Conservation (phyloP, 768 basidiomycete species). For the Podaxis sp. region DNA sequence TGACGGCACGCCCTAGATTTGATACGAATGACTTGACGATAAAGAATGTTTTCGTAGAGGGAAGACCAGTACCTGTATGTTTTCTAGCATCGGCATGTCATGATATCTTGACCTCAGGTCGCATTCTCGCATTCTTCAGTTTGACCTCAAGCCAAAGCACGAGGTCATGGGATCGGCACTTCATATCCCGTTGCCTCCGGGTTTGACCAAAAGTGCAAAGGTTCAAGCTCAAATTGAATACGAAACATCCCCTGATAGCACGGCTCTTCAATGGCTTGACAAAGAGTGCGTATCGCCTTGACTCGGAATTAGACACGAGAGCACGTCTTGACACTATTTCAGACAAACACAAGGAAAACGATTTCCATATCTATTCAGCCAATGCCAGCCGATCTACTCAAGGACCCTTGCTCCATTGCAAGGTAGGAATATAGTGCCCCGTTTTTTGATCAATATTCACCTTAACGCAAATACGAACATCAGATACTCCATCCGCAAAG, state of each 20-base stretch:
- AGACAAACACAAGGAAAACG: constrained; percentile 86
- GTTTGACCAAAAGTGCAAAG: constrained; percentile 40
- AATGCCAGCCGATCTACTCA: constrained; percentile 91
- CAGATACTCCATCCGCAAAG: constrained; percentile 88
- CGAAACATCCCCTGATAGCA: constrained; percentile 69
- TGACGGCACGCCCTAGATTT: constrained; percentile 42
- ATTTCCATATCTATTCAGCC: constrained; percentile 88
- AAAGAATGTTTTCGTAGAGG: constrained; percentile 50
- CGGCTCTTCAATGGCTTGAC: constrained; percentile 86
- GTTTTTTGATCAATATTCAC: neutral
- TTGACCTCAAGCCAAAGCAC: constrained; percentile 55
- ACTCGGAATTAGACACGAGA: neutral
- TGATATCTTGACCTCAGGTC: neutral
- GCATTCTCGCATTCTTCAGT: constrained; percentile 36
- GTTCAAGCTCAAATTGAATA: constrained; percentile 65
- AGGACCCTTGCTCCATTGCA: constrained; percentile 79
- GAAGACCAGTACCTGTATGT: constrained; percentile 46
- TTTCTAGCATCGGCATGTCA: constrained; percentile 39
- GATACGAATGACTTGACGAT: constrained; percentile 77
- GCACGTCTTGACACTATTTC: neutral
- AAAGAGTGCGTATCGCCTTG: constrained; percentile 55
- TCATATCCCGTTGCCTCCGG: constrained; percentile 51
- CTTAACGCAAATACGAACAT: neutral
- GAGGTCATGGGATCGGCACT: constrained; percentile 79
- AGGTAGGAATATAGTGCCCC: constrained; percentile 37